Percentiles rank a stretch among this genome's conserved stretches.
Evolutionary conservation across 2,329 filamentous ascomycete species (phyloP).

Genomic region (Shiraia bambusicola): DNA sequence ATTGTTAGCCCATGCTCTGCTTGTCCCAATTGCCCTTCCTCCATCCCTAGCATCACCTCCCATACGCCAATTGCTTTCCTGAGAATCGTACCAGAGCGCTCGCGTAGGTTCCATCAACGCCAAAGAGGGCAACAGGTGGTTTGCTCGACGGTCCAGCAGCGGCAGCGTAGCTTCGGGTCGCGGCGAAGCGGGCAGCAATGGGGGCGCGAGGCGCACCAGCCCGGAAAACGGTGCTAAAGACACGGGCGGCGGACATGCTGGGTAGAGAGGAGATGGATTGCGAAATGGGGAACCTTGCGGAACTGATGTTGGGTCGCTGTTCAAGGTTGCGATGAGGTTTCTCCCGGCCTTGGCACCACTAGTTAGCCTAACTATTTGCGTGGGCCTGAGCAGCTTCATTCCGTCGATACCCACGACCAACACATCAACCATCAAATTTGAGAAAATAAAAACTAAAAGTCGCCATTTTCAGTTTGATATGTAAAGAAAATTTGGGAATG

Average conservation of each 20-base stretch:
- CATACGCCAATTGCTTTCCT: constrained; percentile 17
- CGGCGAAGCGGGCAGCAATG: constrained; percentile 61
- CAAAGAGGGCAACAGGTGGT: constrained; percentile 88
- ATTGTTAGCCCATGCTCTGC: constrained; percentile 27
- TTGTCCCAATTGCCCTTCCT: constrained; percentile 18
- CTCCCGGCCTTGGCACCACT: constrained; percentile 26
- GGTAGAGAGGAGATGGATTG: constrained; percentile 41
- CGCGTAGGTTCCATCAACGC: constrained; percentile 97
- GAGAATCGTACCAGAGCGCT: constrained; percentile 81
- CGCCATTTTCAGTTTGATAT: too few species aligned
- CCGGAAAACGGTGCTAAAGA: constrained; percentile 59
- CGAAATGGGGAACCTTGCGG: constrained; percentile 30
- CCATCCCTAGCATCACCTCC: constrained; percentile 24
- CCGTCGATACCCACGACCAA: too few species aligned
- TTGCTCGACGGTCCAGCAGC: constrained; percentile 65
- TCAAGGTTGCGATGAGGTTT: constrained; percentile 27
- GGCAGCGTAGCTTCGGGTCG: constrained; percentile 76
- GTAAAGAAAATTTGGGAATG: too few species aligned
- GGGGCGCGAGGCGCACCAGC: constrained; percentile 58
- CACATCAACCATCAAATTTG: not conserved
- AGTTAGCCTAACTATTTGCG: constrained; percentile 8
- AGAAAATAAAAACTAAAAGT: too few species aligned
- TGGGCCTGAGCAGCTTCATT: too few species aligned
- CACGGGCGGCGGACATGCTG: constrained; percentile 59
- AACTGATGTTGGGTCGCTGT: constrained; percentile 16